Base-by-base conservation (phyloP, 805 yeast species). In the Candida endomychidarum region DNA sequence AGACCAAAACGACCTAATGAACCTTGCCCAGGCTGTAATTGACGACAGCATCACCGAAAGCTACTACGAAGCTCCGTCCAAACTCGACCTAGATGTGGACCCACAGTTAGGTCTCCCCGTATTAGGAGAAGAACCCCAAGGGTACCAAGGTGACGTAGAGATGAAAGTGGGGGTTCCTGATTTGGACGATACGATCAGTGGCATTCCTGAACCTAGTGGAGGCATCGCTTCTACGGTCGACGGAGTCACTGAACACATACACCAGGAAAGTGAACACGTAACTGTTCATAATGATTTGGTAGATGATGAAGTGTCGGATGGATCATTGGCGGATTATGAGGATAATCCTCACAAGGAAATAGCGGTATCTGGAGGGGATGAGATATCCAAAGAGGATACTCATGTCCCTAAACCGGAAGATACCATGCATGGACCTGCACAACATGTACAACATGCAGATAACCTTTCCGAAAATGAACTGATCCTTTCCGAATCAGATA, bases 321-420 rank as follows among this genome's bases (percentile, higher is more conserved):
- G 51, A 3, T 47, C 56, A 2, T 28, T 52, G 31, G 56, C 56
- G 4, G 54, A 48, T 20, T 42, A 34, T n/a, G 54, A 50, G 37
- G 42, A 33, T 16, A 38, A 38, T 21, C 17, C 38, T n/a, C 31
- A 25, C 8, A n/a, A 11, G 9, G 31, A 34, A n/a, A n/a, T n/a
- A n/a, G n/a, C n/a, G n/a, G n/a, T n/a, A n/a, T n/a, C n/a, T n/a
- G n/a, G n/a, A n/a, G n/a, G n/a, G n/a, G n/a, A n/a, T n/a, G n/a
- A n/a, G n/a, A n/a, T n/a, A n/a, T n/a, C n/a, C n/a, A n/a, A n/a
- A n/a, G n/a, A n/a, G n/a, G n/a, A n/a, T n/a, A n/a, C n/a, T n/a
- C n/a, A n/a, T n/a, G n/a, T n/a, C n/a, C n/a, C n/a, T n/a, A n/a
- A n/a, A n/a, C n/a, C n/a, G n/a, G n/a, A n/a, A n/a, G n/a, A n/a